phyloP scores from a whole-genome alignment of 306 rosid species.

The Inga leiocalycina region DNA sequence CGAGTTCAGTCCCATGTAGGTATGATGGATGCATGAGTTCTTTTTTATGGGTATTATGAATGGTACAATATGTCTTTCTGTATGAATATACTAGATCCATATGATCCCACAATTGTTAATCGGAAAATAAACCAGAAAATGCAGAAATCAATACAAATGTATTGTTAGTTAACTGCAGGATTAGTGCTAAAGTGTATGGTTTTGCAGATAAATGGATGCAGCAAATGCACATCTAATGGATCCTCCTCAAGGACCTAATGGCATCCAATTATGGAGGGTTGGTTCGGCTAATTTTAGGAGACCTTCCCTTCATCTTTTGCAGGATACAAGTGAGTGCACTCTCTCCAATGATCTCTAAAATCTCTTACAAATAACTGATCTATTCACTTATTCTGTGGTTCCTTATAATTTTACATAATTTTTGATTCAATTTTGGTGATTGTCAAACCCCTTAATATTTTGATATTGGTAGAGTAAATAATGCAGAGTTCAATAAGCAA shows the following conservation, averaged over 20 bases:
- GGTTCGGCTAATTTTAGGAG: not conserved
- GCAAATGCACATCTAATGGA: not conserved
- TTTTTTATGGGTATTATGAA: too few relatives aligned
- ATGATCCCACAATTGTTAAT: not conserved
- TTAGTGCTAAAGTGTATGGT: not conserved
- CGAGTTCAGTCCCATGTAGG: too few relatives aligned
- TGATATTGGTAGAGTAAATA: too few relatives aligned
- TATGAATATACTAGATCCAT: not conserved
- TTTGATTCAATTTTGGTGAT: not conserved
- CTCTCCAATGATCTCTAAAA: not conserved
- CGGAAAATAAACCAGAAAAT: not conserved
- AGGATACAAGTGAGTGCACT: slow-evolving; percentile 3
- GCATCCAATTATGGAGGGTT: not conserved
- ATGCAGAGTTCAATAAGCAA: too few relatives aligned
- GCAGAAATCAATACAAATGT: not conserved
- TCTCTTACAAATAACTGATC: not conserved
- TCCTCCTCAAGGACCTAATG: not conserved
- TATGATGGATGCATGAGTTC: too few relatives aligned
- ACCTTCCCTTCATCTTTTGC: slow-evolving; percentile 1
- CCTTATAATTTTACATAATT: not conserved
- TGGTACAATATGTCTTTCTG: not conserved
- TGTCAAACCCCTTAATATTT: too few relatives aligned
- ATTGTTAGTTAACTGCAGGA: not conserved
- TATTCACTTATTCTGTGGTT: not conserved
- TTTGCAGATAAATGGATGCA: not conserved